Evolutionary conservation across 139 green algal genomes (phyloP), one percentile per base, ranked within the genome.

Genomic region (Zygnema circumcarinatum): DNA sequence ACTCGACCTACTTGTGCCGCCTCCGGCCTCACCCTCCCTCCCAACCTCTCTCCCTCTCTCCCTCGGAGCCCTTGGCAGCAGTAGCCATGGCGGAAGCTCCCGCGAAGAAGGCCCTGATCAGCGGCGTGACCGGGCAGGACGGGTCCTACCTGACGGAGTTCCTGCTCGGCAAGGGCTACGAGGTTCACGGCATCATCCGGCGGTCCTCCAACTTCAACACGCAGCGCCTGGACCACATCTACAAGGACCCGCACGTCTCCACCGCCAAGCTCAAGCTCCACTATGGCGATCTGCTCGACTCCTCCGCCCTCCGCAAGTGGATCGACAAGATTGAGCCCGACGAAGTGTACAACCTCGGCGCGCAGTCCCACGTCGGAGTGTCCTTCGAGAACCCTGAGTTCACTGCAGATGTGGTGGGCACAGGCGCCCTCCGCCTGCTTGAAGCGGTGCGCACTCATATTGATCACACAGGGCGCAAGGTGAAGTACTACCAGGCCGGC

Each of bases 321-420:
- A 88, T 90, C 38, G 80, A 88, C 33, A 29, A 86, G 21, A 91
- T 90, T 25, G 54, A 92, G 82, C 94, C 94, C 1, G 76, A 94
- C 56, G 94, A 96, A 84, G 90, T 96, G 31, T 96, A 96, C 91
- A 96, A 96, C 83, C 87, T 96, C n/a, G 94, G 86, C 2, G 94
- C 94, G n/a, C 91, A 94, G 83, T 94, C 87, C 67, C 93, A 96
- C 86, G 94, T 96, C 32, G 81, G 89, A 38, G 93, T 96, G 0
- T 96, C 93, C n/a, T 96, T 96, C 83, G 81, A 96, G 80, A 92
- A 90, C 56, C 93, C 94, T 3, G 85, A 94, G 91, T 95, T 94
- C 87, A 96, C 94, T n/a, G 93, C 92, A 1, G 91, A 94, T 54
- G 92, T 93, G 0, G 86, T 91, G 32, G 94, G 89, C 35, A 79